phyloP scores from a whole-genome alignment of 768 basidiomycete genomes.

The Boletus tomentosulus region DNA sequence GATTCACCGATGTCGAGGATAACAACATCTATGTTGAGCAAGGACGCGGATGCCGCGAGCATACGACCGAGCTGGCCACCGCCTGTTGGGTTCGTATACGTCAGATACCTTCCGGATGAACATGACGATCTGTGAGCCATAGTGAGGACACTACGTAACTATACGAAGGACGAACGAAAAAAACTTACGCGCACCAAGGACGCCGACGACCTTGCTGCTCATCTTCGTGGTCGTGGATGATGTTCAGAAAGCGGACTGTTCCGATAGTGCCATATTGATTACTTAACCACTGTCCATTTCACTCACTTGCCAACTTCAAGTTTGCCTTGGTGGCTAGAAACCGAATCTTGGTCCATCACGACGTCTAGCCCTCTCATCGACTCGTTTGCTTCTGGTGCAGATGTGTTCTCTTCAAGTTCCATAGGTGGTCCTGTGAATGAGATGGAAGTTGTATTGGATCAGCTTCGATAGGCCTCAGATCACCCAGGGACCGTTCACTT shows the following conservation, averaged over 20 bases:
- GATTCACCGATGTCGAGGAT: slow-evolving; percentile 81
- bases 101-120: slow-evolving; percentile 2
- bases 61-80: slow-evolving; percentile 98
- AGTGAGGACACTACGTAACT: slow-evolving; percentile 5
- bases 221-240: slow-evolving; percentile 9
- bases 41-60: slow-evolving; percentile 86
- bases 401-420: slow-evolving; percentile 55
- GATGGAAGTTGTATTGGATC: slow-evolving; percentile 68
- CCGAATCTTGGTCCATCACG: slow-evolving; percentile 66
- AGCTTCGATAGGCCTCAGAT: slow-evolving; percentile 12
- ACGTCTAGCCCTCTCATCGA: slow-evolving; percentile 69
- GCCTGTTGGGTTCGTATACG: slow-evolving; percentile 42
- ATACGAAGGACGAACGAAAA: background rate
- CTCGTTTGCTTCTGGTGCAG: slow-evolving; percentile 74
- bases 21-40: slow-evolving; percentile 77
- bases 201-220: slow-evolving; percentile 26
- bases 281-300: background rate
- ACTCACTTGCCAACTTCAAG: background rate
- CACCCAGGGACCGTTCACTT: background rate
- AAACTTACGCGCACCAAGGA: slow-evolving; percentile 30
- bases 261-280: background rate
- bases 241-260: background rate
- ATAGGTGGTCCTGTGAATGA: slow-evolving; percentile 46
- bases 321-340: slow-evolving; percentile 38
- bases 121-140: slow-evolving; percentile 5